Conservation (phyloP, 345 rosid genomes). For the Rubroshorea leprosula region DNA sequence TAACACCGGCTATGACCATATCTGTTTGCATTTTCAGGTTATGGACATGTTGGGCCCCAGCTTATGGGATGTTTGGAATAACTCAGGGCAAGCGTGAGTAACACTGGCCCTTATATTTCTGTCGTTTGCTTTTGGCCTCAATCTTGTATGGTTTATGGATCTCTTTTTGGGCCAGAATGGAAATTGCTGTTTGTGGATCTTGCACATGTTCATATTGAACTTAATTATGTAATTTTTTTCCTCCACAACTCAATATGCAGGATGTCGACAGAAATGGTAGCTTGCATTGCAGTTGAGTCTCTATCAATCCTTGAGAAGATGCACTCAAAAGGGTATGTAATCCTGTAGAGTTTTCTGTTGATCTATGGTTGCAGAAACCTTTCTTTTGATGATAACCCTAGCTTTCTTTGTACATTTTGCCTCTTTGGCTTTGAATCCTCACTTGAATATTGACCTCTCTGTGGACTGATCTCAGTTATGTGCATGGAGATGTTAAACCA, state of each 20-base stretch:
- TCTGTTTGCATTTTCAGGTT: conserved; percentile 47
- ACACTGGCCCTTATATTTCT: conserved; percentile 13
- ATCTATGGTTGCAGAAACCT: neutral
- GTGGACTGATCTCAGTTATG: conserved; percentile 51
- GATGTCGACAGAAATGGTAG: conserved; percentile 95
- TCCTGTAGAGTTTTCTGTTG: conserved; percentile 1
- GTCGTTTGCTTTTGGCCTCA: neutral
- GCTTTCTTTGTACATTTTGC: neutral
- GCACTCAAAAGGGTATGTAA: conserved; percentile 84
- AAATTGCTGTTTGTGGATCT: neutral
- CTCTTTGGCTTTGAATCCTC: conserved; percentile 12
- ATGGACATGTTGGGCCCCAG: conserved; percentile 99
- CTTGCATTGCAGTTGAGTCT: conserved; percentile 92
- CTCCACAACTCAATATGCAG: conserved; percentile 33
- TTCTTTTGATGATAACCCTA: conserved; percentile 9
- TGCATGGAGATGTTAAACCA: conserved; percentile 97
- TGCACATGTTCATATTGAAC: neutral
- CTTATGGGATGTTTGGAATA: conserved; percentile 98
- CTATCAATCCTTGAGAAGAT: conserved; percentile 86
- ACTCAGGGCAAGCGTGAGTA: conserved; percentile 88
- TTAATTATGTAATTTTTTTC: neutral
- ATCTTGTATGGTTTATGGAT: conserved; percentile 7
- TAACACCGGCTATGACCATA: conserved; percentile 14
- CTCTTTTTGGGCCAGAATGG: neutral
- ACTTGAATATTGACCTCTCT: conserved; percentile 3